Base-by-base conservation (phyloP, 1,284 basidiomycete genomes). In the Pyrrhoderma lamaoense region DNA sequence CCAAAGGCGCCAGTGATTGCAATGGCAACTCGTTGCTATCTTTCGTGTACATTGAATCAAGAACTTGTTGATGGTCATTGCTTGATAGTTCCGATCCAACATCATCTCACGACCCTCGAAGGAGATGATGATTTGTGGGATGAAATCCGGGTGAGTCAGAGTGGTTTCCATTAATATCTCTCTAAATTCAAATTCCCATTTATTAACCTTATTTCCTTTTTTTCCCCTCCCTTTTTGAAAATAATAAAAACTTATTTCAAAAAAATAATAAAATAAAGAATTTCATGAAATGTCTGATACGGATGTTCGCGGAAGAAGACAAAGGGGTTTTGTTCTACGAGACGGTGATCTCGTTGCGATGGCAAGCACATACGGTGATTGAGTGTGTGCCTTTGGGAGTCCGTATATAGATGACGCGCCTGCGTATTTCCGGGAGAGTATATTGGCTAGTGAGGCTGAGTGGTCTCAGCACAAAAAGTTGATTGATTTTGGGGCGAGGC, bases 91-190 rank as follows among this genome's bases (percentile, higher is more conserved):
- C 96, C 96, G 0, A 89, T 97, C 42, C 89, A 95, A 59, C 96
- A 99, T 66, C 85, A 93, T 64, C 67, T 99, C 38, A 87, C 82
- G 51, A 87, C 85, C 71, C 74, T 99, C 1, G 96, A 99, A 66
- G 89, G 85, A 19, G 96, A 99, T 60, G 94, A 98, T 58, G 95
- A 99, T 62, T 89, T 94, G 36, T 99, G 96, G 96, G 93, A 96
- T 56, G 93, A 97, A 76, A 82, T 93, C 53, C 77, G 77, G 67
- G 93, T 94, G 62, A 51, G 86, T 71, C 27, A 11, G 11, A 11
- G 11, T 31, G n/a, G n/a, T n/a, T n/a, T n/a, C n/a, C 3, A 19
- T 46, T 34, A 31, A 27, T 52, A 14, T n/a, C n/a, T n/a, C n/a
- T n/a, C n/a, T n/a, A n/a, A n/a, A n/a, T n/a, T n/a, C n/a, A n/a